Conservation (phyloP, 2,329 filamentous ascomycete species). For the Scortechinia acanthostroma region DNA sequence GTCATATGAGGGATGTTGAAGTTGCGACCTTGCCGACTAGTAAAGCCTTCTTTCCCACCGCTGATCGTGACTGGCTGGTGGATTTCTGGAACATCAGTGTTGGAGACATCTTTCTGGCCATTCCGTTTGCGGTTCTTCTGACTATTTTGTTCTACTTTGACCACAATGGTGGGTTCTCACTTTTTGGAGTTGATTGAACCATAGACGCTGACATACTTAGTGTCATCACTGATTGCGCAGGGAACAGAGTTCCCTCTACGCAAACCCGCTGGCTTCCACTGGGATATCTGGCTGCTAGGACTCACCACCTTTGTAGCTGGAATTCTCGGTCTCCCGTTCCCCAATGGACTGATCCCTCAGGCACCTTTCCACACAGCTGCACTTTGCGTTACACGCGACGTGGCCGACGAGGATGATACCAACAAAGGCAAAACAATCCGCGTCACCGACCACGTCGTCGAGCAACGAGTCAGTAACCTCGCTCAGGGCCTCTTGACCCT, state of each 20-base stretch:
- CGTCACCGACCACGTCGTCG: constrained; percentile 37
- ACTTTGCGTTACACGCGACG: constrained; percentile 30
- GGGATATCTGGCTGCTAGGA: constrained; percentile 51
- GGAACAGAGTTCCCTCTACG: constrained; percentile 44
- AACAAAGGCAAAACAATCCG: constrained; percentile 33
- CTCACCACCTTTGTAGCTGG: constrained; percentile 44
- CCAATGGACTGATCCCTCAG: constrained; percentile 51
- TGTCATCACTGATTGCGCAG: constrained; percentile 46
- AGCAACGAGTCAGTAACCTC: constrained; percentile 47
- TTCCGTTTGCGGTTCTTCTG: constrained; percentile 42
- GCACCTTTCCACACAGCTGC: constrained; percentile 51
- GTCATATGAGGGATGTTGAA: constrained; percentile 47
- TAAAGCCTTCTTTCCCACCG: constrained; percentile 35
- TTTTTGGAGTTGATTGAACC: neutral
- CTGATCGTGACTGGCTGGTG: constrained; percentile 35
- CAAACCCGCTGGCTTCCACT: constrained; percentile 53
- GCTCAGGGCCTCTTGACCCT: constrained; percentile 43
- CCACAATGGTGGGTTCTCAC: constrained; percentile 23
- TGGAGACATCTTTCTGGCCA: constrained; percentile 41
- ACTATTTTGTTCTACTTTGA: constrained; percentile 49
- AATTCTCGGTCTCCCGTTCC: constrained; percentile 46
- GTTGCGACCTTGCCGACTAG: constrained; percentile 49
- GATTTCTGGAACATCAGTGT: constrained; percentile 41
- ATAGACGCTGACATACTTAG: constrained; percentile 14
- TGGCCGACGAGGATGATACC: constrained; percentile 25